phyloP scores from a whole-genome alignment of 2,329 filamentous ascomycete species.

The Fusarium miscanthi region DNA sequence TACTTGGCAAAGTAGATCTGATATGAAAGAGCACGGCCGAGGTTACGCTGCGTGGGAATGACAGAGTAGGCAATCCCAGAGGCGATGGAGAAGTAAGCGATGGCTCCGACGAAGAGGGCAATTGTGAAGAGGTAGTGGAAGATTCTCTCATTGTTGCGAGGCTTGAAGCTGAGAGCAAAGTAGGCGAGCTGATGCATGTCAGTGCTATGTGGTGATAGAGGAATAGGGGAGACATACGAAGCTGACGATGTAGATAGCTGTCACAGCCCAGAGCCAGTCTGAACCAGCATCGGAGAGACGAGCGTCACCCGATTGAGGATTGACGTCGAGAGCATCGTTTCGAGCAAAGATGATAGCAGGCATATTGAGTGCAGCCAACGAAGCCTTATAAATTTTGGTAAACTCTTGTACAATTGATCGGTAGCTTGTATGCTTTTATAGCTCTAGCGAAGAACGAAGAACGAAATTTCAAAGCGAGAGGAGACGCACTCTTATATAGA shows the following conservation, averaged over 20 bases:
- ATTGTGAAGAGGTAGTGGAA: slow-evolving; percentile 68
- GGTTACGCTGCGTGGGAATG: slow-evolving; percentile 48
- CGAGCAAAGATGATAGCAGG: slow-evolving; percentile 44
- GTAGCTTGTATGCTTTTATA: background rate
- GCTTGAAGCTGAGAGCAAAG: slow-evolving; percentile 54
- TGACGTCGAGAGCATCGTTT: slow-evolving; percentile 61
- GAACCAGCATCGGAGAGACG: slow-evolving; percentile 60
- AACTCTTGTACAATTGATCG: background rate
- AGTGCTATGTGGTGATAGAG: slow-evolving; percentile 2
- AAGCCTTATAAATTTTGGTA: background rate
- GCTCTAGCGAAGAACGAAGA: background rate
- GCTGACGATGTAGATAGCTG: slow-evolving; percentile 59
- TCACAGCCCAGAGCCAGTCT: slow-evolving; percentile 67
- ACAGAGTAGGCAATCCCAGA: slow-evolving; percentile 61
- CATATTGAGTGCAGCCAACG: slow-evolving; percentile 44
- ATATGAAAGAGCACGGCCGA: slow-evolving; percentile 46
- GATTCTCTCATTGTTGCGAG: slow-evolving; percentile 61
- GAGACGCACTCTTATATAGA: slow-evolving; percentile 14
- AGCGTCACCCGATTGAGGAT: slow-evolving; percentile 56
- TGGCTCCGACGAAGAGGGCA: slow-evolving; percentile 59
- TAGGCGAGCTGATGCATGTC: slow-evolving; percentile 52
- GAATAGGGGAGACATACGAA: slow-evolving; percentile 52
- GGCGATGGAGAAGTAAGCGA: slow-evolving; percentile 64
- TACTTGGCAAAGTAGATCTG: slow-evolving; percentile 69
- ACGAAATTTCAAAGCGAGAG: background rate